Evolutionary conservation across 1,284 basidiomycete genomes (phyloP), one percentile per base, ranked within the genome.

Genomic region (Trametes polyzona): DNA sequence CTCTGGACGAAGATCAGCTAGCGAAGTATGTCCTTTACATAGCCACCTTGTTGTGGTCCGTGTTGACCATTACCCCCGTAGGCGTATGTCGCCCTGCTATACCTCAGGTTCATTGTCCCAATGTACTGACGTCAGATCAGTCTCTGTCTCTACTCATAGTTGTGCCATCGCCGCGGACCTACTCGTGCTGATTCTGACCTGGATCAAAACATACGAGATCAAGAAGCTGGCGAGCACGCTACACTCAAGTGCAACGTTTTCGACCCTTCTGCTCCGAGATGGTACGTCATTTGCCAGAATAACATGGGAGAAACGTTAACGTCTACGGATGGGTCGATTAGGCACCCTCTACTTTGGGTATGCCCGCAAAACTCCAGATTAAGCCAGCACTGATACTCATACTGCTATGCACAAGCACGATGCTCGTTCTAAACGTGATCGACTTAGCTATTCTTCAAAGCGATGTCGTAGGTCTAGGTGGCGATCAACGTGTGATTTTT

Each of bases 321-420:
- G 17, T 33, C 9, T 10, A 6, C n/a, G 3, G 32, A 12, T 4
- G 5, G n/a, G n/a, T n/a, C n/a, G n/a, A n/a, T 30, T 36, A 60
- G 58, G 58, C 11, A 61, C 57, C 0, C 23, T 61, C 4, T 61
- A 64, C 46, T 61, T 64, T n/a, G 55, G 37, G 62, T 61, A 35
- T 17, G 50, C 46, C 21, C 24, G 2, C 9, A 35, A 16, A 9
- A 33, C 2, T 16, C 16, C 12, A 0, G 16, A 21, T n/a, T 2
- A 23, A 10, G 3, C 24, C 9, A 1, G n/a, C 7, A 17, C n/a
- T n/a, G 19, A 24, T 37, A 21, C 8, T 51, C 16, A 39, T 26
- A 17, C 8, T 23, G 14, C 2, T 49, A 3, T 32, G 0, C 16
- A 8, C 27, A 39, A 64, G 62, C n/a, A 51, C 43, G 14, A 40